Evolutionary conservation across 1,139 yeast genomes (phyloP), one percentile per base, ranked within the genome.

Genomic region (Diutina sp.): DNA sequence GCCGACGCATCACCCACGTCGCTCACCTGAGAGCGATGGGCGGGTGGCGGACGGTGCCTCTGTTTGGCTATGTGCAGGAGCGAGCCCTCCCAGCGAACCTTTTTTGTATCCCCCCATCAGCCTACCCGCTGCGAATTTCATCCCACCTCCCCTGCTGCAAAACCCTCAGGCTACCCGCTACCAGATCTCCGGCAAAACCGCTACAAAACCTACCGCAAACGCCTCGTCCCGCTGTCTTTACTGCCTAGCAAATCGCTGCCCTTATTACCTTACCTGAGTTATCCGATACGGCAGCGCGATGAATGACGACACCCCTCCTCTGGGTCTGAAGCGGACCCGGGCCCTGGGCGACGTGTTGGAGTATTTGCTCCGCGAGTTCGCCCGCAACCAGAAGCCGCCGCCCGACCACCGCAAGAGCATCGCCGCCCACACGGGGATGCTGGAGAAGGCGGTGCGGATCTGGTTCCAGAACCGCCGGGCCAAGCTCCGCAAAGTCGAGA

Each of bases 381-480:
- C 81, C 56, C 73, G 72, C 58, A 88, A 88, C 63, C 87, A 90
- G 38, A 86, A 84, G 63, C 93, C 93, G 1, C 73, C 79, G 53
- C 82, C 88, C 0, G 81, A 82, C 51, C 79, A 82, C 55, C 72
- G 98, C 51, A 86, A 83, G 64, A 82, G 78, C 52, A 85, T 91
- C 55, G 85, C 96, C 55, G 81, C 78, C 7, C 78, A 77, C 59
- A 89, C 96, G 2, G 88, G 87, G 54, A 87, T 91, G 93, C 83
- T 93, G 8, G 97, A 90, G 65, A 80, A 96, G 61, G 90, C 96
- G 5, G 96, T 91, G 2, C 79, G 96, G 58, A 90, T 91, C 55
- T 91, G 98, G 98, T 91, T 91, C 66, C 98, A 91, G 68, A 91
- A 91, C 67, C 76, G 95, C 63, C 72, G 97, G 59, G 97, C 97